Evolutionary conservation across 352 stramenopile species (phyloP).

Genomic region (Phytopythium chamaehyphon): DNA sequence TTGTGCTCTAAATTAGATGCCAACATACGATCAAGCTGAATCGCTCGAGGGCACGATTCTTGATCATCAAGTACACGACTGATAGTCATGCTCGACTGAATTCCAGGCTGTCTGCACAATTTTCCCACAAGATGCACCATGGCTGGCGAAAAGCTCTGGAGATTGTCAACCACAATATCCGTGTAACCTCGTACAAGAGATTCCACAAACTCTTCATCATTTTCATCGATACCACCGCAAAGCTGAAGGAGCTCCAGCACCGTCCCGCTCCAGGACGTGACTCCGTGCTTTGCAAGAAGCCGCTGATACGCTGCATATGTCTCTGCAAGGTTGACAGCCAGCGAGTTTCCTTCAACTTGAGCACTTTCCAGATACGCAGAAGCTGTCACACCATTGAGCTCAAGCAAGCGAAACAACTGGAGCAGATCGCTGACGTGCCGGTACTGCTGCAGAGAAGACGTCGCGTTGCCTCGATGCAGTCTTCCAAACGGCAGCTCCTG

Average conservation of each 20-base stretch:
- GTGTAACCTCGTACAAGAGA: constrained; percentile 39
- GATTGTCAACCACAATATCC: constrained; percentile 67
- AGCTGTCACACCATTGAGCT: constrained; percentile 45
- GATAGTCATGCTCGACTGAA: constrained; percentile 55
- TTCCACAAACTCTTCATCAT: constrained; percentile 25
- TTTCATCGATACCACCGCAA: constrained; percentile 1
- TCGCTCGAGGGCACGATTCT: constrained; percentile 24
- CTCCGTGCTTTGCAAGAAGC: constrained; percentile 43
- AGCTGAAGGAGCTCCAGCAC: constrained; percentile 49
- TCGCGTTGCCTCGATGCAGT: constrained; percentile 29
- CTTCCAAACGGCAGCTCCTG: constrained; percentile 29
- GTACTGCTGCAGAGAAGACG: constrained; percentile 49
- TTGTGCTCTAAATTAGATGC: neutral
- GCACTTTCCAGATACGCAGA: constrained; percentile 29
- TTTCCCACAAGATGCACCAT: constrained; percentile 49
- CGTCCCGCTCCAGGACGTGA: constrained; percentile 64
- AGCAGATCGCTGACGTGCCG: constrained; percentile 55
- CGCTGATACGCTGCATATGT: constrained; percentile 49
- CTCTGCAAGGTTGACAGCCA: constrained; percentile 31
- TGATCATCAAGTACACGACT: constrained; percentile 33
- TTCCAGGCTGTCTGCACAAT: constrained; percentile 28
- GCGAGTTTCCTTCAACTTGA: constrained; percentile 6
- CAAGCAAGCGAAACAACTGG: constrained; percentile 67
- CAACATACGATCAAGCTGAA: constrained; percentile 35
- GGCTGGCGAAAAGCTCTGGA: constrained; percentile 61